Conservation (phyloP, 148 eudicot genomes). For the Rhododendron ferrugineum region DNA sequence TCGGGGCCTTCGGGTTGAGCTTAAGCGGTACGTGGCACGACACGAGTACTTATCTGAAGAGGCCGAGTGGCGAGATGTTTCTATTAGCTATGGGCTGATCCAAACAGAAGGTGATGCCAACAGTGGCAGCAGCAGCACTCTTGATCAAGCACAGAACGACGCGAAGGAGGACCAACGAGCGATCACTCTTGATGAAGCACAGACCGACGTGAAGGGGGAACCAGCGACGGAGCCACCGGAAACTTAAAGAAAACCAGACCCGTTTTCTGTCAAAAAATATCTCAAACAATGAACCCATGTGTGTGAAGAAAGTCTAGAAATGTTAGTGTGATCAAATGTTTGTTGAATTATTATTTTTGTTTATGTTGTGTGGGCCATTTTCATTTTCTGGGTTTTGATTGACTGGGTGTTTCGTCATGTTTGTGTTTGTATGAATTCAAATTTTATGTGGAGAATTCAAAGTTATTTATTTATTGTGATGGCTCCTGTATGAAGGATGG, state of each 20-base stretch:
- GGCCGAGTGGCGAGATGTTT: constrained; percentile 28
- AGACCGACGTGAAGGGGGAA: neutral
- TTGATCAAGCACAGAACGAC: neutral
- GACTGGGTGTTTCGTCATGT: neutral
- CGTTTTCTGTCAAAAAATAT: neutral
- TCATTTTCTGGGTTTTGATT: neutral
- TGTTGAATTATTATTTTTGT: neutral
- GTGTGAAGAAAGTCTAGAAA: neutral
- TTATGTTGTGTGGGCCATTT: neutral
- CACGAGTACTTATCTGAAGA: constrained; percentile 26
- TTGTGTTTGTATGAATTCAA: neutral
- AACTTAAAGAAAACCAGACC: neutral
- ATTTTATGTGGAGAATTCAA: neutral
- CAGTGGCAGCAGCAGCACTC: neutral
- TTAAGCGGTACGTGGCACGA: constrained; percentile 30
- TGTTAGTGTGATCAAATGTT: neutral
- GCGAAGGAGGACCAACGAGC: neutral
- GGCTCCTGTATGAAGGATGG: too few relatives aligned
- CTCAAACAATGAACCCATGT: neutral
- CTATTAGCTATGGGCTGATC: constrained; percentile 28
- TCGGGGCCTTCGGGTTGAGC: constrained; percentile 36
- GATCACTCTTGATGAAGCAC: neutral
- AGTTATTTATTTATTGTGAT: too few relatives aligned
- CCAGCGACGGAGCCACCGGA: neutral
- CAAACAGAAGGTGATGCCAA: constrained; percentile 14